phyloP scores from a whole-genome alignment of 163 green algal species.

The Scenedesmus sp. region DNA sequence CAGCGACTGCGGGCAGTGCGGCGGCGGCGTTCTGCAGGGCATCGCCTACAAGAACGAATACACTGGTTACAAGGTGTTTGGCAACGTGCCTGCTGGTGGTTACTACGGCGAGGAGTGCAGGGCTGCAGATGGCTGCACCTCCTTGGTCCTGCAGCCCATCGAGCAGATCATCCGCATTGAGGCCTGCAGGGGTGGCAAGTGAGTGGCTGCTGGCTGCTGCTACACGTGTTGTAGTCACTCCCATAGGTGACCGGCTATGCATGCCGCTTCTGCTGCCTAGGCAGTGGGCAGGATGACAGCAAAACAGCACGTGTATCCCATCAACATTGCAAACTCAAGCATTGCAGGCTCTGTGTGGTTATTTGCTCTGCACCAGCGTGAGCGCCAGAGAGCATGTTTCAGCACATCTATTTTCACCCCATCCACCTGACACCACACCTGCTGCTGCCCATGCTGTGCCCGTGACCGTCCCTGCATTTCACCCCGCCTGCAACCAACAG shows the following conservation, averaged over 20 bases:
- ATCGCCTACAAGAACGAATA: conserved; percentile 42
- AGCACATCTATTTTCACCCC: background rate
- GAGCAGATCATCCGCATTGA: conserved; percentile 41
- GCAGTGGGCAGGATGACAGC: no score
- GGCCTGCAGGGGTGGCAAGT: conserved; percentile 50
- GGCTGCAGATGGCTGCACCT: conserved; percentile 1
- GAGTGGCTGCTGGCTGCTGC: conserved; percentile 14
- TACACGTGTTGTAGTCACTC: no score
- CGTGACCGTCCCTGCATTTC: background rate
- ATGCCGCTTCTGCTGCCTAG: background rate
- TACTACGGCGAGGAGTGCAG: conserved; percentile 25
- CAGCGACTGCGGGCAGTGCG: background rate
- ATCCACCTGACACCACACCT: background rate
- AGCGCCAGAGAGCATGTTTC: no score
- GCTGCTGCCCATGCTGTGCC: background rate
- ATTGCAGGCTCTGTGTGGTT: no score
- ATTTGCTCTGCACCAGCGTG: no score
- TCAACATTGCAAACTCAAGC: no score
- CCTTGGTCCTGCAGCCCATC: conserved; percentile 14
- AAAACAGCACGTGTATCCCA: no score
- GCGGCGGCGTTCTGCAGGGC: background rate
- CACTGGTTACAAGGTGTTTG: conserved; percentile 34
- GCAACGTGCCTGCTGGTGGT: background rate
- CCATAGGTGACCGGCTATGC: no score
- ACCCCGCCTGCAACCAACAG: background rate